phyloP scores from a whole-genome alignment of 2,329 filamentous ascomycete genomes.

The Epichloe baconii region DNA sequence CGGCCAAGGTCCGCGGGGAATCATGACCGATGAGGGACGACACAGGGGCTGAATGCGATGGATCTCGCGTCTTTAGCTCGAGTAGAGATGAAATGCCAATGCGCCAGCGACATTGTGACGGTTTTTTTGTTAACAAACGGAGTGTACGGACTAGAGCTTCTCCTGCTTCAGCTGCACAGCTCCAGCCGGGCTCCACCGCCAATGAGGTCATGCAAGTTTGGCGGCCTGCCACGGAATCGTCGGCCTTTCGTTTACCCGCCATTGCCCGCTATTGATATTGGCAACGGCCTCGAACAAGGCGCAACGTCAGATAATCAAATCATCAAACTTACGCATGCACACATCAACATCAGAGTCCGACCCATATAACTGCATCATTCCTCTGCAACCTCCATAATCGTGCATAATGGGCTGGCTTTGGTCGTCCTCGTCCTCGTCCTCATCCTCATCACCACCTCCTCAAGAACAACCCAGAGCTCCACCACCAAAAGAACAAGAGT shows the following conservation, averaged over 20 bases:
- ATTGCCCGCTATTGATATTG: neutral
- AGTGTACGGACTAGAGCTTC: neutral
- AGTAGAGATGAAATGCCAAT: neutral
- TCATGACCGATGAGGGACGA: conserved; percentile 12
- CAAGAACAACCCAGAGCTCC: conserved; percentile 11
- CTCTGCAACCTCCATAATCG: neutral
- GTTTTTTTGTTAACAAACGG: neutral
- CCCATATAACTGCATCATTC: neutral
- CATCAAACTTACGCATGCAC: too few species aligned
- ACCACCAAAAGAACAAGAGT: conserved; percentile 10
- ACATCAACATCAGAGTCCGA: neutral
- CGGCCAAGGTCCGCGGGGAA: conserved; percentile 15
- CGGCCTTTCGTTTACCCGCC: conserved; percentile 1
- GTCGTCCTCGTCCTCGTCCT: conserved; percentile 30
- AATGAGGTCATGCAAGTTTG: conserved; percentile 10
- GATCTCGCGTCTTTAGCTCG: neutral
- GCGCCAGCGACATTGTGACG: neutral
- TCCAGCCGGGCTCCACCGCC: neutral
- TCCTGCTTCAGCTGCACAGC: neutral
- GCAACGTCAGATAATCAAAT: too few species aligned
- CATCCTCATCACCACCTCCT: conserved; percentile 15
- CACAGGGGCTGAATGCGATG: neutral
- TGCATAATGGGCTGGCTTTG: conserved; percentile 50
- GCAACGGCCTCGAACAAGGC: neutral
- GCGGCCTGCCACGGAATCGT: neutral